Percentiles rank a stretch among this genome's conserved stretches.
Evolutionary conservation across 345 rosid species (phyloP).

Genomic region (Garcia nutans): DNA sequence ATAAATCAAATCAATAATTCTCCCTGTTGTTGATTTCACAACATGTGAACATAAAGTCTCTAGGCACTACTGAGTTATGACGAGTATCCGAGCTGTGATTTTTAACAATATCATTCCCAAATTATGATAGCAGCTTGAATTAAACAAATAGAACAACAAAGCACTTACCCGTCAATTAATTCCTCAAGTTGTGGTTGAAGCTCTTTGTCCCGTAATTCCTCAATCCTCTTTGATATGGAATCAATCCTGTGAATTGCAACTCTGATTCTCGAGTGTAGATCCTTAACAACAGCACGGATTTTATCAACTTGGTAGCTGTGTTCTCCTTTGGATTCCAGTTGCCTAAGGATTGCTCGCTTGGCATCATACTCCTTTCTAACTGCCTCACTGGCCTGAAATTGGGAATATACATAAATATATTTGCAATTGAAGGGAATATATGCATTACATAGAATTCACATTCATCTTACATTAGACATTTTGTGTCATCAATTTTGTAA

Average conservation of each 20-base stretch:
- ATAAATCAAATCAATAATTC: not conserved
- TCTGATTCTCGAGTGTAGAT: conserved; percentile 87
- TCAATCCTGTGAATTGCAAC: conserved; percentile 91
- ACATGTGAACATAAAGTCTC: not conserved
- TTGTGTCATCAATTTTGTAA: not conserved
- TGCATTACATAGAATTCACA: not conserved
- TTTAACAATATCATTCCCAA: not conserved
- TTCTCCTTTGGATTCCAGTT: conserved; percentile 67
- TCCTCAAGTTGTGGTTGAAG: conserved; percentile 98
- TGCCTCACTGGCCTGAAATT: conserved; percentile 70
- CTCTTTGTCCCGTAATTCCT: conserved; percentile 88
- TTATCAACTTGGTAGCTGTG: conserved; percentile 55
- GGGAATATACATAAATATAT: not conserved
- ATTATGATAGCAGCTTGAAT: not conserved
- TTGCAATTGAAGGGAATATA: not conserved
- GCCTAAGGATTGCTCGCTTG: conserved; percentile 60
- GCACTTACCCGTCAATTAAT: conserved; percentile 76
- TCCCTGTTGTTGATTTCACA: not conserved
- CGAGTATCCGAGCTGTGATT: not conserved
- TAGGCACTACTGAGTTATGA: not conserved
- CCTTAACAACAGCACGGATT: conserved; percentile 88
- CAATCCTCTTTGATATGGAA: conserved; percentile 82
- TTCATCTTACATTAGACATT: not conserved
- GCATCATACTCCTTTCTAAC: conserved; percentile 70
- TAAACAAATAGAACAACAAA: not conserved